These are phyloP conservation scores for Phascolomyces articulosus DNA, from an alignment of 371 early-diverging fungal genomes.

Conservation along the genomic window DNA sequence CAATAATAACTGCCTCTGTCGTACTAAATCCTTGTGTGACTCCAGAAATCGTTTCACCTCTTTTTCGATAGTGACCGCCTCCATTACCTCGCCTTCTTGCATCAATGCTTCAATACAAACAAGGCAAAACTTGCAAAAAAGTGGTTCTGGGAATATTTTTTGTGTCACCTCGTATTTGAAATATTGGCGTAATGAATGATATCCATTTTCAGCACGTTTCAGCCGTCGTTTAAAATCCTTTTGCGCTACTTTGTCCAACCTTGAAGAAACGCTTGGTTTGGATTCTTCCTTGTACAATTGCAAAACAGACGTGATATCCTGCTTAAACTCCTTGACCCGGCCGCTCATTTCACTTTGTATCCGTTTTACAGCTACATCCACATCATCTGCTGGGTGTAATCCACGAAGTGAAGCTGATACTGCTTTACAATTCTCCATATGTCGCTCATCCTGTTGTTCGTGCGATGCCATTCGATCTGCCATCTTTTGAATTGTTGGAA, in stretches of 20 bases:
- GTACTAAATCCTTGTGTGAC: constrained; percentile 49
- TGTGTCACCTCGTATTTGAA: constrained; percentile 28
- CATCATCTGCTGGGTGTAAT: constrained; percentile 27
- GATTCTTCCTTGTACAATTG: constrained; percentile 28
- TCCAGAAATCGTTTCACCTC: constrained; percentile 51
- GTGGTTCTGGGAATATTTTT: constrained; percentile 34
- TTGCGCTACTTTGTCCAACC: constrained; percentile 63
- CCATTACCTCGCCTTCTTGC: constrained; percentile 75
- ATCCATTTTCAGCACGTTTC: constrained; percentile 53
- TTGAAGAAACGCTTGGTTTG: constrained; percentile 48
- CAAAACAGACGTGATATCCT: constrained; percentile 27
- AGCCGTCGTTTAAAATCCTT: constrained; percentile 67
- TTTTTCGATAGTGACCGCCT: constrained; percentile 54
- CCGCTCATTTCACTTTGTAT: constrained; percentile 18
- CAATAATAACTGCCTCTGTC: constrained; percentile 60
- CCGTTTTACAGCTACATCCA: constrained; percentile 17
- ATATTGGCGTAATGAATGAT: constrained; percentile 25
- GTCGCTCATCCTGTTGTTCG: constrained; percentile 18
- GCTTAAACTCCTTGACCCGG: constrained; percentile 46
- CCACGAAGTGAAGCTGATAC: constrained; percentile 25
- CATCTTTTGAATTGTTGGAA: constrained; percentile 43
- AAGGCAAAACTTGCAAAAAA: constrained; percentile 37
- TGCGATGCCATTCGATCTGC: constrained; percentile 39
- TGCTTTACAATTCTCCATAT: constrained; percentile 26
- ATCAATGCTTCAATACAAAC: constrained; percentile 69